phyloP scores from a whole-genome alignment of 495 filamentous ascomycete species.

The Neurospora sp. region DNA sequence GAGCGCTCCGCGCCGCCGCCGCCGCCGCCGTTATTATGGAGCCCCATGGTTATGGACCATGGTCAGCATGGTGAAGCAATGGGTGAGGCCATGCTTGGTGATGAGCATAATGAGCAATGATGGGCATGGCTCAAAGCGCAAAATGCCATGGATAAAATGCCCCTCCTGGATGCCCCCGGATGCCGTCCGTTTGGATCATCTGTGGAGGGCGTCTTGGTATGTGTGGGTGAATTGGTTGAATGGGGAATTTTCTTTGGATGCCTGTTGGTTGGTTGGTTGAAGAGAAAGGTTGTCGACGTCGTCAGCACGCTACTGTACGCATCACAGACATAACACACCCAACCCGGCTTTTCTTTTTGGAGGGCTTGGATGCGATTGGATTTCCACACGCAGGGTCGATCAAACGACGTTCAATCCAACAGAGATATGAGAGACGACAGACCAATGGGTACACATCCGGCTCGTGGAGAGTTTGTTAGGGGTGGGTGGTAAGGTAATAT shows the following conservation, averaged over 20 bases:
- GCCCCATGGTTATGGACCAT: not conserved
- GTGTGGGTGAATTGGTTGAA: not conserved
- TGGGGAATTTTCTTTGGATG: not conserved
- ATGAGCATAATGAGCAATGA: not conserved
- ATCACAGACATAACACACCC: not conserved
- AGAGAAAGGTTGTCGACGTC: not conserved
- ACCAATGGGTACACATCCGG: not conserved
- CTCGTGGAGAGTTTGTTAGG: not conserved
- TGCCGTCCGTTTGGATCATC: not conserved
- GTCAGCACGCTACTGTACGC: not conserved
- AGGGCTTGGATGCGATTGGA: not conserved
- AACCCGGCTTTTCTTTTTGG: not conserved
- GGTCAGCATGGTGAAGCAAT: not conserved
- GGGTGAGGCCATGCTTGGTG: not conserved
- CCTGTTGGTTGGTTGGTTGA: not conserved
- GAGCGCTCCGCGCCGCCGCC: not conserved
- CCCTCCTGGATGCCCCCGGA: not conserved
- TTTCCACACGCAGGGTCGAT: not conserved
- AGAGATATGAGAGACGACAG: not conserved
- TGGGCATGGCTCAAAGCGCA: not conserved
- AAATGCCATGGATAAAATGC: not conserved
- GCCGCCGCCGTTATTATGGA: not conserved
- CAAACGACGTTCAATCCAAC: not conserved
- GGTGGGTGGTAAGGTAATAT: not conserved
- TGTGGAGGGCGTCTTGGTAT: not conserved